Evolutionary conservation across 2,329 filamentous ascomycete species (phyloP).

Genomic region (Trichoderma harzianum): DNA sequence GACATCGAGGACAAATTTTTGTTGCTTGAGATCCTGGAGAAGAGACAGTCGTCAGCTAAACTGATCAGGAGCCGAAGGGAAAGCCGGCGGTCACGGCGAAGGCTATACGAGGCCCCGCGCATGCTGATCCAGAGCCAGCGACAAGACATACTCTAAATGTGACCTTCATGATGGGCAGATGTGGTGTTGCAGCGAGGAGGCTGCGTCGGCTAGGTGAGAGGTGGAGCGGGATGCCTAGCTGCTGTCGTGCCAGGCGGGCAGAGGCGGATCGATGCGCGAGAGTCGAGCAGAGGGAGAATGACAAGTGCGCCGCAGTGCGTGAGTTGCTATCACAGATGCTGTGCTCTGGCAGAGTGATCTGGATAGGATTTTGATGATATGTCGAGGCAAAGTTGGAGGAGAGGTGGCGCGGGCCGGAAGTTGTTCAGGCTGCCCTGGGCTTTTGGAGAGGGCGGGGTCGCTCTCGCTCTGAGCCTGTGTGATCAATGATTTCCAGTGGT

Average conservation of each 20-base stretch:
- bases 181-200: constrained; percentile 30
- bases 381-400: constrained; percentile 6
- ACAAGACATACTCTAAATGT: constrained; percentile 59
- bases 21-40: constrained; percentile 88
- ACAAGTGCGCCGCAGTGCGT: background rate
- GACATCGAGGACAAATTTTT: constrained; percentile 95
- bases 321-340: background rate
- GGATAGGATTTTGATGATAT: background rate
- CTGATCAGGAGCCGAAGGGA: background rate
- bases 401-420: constrained; percentile 14
- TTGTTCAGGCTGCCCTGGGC: constrained; percentile 19
- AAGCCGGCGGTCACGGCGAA: background rate
- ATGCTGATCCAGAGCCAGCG: background rate
- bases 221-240: constrained; percentile 13
- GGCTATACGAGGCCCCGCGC: background rate
- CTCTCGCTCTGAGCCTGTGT: background rate
- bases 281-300: background rate
- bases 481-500: constrained; percentile 3
- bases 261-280: background rate
- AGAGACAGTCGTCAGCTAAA: background rate
- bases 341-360: background rate
- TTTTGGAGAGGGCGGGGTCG: constrained; percentile 10
- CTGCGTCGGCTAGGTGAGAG: constrained; percentile 18
- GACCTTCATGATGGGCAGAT: constrained; percentile 61
- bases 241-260: constrained; percentile 2